Conservation (phyloP, 352 stramenopile genomes). For the Globisporangium rhizosaccharum region DNA sequence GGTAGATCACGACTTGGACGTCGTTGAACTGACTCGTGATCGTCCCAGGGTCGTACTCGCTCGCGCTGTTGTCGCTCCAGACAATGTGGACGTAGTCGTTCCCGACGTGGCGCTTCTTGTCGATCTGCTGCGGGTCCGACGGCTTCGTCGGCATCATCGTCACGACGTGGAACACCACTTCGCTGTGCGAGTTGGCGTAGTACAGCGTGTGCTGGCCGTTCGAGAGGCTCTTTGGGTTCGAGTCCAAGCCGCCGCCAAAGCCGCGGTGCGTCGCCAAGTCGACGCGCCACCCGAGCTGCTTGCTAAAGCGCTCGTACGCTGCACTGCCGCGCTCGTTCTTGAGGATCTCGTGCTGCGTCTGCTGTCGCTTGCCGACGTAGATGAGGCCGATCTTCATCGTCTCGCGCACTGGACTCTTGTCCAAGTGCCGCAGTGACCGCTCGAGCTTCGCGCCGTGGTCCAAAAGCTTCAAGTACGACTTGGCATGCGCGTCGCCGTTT, state of each 20-base stretch:
- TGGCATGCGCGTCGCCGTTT: slow-evolving; percentile 50
- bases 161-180: slow-evolving; percentile 86
- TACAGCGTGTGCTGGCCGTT: slow-evolving; percentile 73
- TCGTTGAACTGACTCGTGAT: slow-evolving; percentile 89
- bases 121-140: slow-evolving; percentile 78
- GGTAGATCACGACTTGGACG: slow-evolving; percentile 84
- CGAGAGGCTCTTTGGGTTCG: slow-evolving; percentile 76
- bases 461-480: slow-evolving; percentile 53
- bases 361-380: slow-evolving; percentile 72
- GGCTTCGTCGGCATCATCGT: slow-evolving; percentile 85
- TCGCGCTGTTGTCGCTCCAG: slow-evolving; percentile 77
- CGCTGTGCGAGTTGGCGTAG: slow-evolving; percentile 75
- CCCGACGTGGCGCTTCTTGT: slow-evolving; percentile 86
- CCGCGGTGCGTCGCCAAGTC: slow-evolving; percentile 60
- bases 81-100: slow-evolving; percentile 88
- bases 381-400: slow-evolving; percentile 89
- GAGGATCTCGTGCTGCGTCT: slow-evolving; percentile 76
- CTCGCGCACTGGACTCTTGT: slow-evolving; percentile 83
- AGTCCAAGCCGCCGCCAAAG: slow-evolving; percentile 72
- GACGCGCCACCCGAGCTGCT: slow-evolving; percentile 77
- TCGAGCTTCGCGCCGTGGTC: slow-evolving; percentile 75
- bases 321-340: slow-evolving; percentile 64
- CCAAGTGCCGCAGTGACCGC: slow-evolving; percentile 74
- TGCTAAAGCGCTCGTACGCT: slow-evolving; percentile 64
- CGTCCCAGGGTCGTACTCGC: slow-evolving; percentile 76